Evolutionary conservation across 805 yeast species (phyloP).

Genomic region (Ogataea allantospora): DNA sequence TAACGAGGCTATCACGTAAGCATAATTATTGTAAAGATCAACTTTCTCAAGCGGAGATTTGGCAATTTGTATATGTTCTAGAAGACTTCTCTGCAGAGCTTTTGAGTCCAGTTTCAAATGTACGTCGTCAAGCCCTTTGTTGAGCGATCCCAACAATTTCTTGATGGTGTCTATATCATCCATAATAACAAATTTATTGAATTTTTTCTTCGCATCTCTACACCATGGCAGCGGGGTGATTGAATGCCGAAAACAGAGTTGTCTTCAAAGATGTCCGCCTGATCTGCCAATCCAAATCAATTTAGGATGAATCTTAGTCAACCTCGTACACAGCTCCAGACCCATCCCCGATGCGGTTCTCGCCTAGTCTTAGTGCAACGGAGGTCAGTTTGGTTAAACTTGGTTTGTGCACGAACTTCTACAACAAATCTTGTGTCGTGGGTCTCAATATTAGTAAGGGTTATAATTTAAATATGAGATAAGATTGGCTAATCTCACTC

Average conservation of each 20-base stretch:
- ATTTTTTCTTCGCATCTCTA: conserved; percentile 1
- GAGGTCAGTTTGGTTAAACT: neutral
- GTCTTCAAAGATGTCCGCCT: too few species aligned
- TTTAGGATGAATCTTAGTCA: too few species aligned
- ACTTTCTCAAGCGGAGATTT: conserved; percentile 30
- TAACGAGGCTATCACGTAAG: conserved; percentile 56
- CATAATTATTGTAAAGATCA: conserved; percentile 35
- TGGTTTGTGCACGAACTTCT: neutral
- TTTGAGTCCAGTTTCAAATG: conserved; percentile 34
- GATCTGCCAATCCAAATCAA: too few species aligned
- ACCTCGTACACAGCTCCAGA: too few species aligned
- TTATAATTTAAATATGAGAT: neutral
- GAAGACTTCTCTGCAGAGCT: conserved; percentile 38
- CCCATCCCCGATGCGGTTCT: too few species aligned
- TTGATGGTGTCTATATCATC: conserved; percentile 45
- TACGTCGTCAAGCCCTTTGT: conserved; percentile 37
- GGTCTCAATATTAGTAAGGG: neutral
- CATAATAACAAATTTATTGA: conserved; percentile 32
- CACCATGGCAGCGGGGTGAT: too few species aligned
- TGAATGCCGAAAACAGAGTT: too few species aligned
- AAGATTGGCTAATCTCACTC: neutral
- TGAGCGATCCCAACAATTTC: conserved; percentile 39
- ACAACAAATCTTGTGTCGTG: neutral
- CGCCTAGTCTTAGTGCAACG: too few species aligned
- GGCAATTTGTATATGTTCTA: conserved; percentile 32